phyloP scores from a whole-genome alignment of 306 rosid species.

The Quercus mongolica region DNA sequence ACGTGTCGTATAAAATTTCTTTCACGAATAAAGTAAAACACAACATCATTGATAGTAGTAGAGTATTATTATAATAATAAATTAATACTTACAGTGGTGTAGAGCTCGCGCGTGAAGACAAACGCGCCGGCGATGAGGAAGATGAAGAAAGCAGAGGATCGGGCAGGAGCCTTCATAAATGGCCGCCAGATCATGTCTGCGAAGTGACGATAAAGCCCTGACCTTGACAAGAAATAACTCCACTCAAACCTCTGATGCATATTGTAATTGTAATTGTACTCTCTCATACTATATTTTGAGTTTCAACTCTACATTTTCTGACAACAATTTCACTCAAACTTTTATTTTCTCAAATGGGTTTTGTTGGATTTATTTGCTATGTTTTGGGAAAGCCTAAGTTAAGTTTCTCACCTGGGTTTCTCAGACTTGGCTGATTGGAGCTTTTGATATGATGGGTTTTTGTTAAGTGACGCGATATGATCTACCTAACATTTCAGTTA shows the following conservation, averaged over 20 bases:
- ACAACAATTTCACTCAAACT: too few species aligned
- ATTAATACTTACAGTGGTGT: slow-evolving; percentile 42
- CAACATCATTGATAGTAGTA: neutral
- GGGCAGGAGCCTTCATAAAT: slow-evolving; percentile 38
- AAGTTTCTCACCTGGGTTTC: too few species aligned
- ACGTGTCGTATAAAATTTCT: too few species aligned
- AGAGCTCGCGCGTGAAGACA: slow-evolving; percentile 43
- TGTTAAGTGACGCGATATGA: too few species aligned
- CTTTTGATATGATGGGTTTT: too few species aligned
- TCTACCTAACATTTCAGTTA: too few species aligned
- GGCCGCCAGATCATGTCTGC: slow-evolving; percentile 26
- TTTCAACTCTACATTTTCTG: neutral
- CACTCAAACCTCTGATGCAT: neutral
- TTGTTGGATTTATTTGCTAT: too few species aligned
- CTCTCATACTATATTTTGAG: slow-evolving; percentile 15
- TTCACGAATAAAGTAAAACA: too few species aligned
- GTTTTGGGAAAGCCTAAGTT: too few species aligned
- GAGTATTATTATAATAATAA: neutral
- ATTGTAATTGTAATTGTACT: slow-evolving; percentile 6
- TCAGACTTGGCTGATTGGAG: too few species aligned
- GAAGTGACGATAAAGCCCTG: slow-evolving; percentile 28
- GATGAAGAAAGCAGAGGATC: slow-evolving; percentile 27
- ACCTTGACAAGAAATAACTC: neutral
- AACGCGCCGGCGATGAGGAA: slow-evolving; percentile 56
- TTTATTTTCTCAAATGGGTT: too few species aligned